These are phyloP conservation scores for Claviceps sorghi DNA, from an alignment of 2,329 filamentous ascomycete species.

Conservation along the genomic window DNA sequence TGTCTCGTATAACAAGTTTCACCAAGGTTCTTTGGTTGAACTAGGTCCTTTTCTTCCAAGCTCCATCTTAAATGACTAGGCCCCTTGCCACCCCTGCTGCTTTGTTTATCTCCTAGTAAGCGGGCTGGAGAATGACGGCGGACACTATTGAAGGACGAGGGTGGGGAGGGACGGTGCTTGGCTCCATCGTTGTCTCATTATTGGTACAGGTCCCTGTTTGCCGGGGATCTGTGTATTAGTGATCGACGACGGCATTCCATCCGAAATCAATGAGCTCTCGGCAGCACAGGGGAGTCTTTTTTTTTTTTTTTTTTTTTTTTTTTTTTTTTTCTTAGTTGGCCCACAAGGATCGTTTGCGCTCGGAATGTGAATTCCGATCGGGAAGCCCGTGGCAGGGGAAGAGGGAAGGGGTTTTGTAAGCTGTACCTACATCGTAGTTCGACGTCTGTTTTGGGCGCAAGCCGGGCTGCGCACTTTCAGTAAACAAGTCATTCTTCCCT, in stretches of 20 bases:
- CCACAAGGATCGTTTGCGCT: not conserved
- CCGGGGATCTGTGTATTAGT: not conserved
- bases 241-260: not conserved
- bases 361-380: not conserved
- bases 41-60: too few relatives aligned
- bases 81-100: not conserved
- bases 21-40: not conserved
- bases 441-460: not conserved
- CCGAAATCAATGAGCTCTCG: not conserved
- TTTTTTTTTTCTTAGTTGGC: not conserved
- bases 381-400: not conserved
- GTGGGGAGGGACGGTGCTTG: too few relatives aligned
- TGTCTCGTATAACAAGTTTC: not conserved
- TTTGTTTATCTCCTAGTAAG: not conserved
- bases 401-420: not conserved
- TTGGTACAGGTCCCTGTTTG: not conserved
- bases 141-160: not conserved
- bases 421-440: not conserved
- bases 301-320: not conserved
- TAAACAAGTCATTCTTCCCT: not conserved
- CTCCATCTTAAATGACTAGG: not conserved
- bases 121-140: not conserved
- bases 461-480: not conserved
- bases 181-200: not conserved
- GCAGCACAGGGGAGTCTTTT: not conserved